phyloP scores from a whole-genome alignment of 345 rosid genomes.

The Alliaria petiolata region DNA sequence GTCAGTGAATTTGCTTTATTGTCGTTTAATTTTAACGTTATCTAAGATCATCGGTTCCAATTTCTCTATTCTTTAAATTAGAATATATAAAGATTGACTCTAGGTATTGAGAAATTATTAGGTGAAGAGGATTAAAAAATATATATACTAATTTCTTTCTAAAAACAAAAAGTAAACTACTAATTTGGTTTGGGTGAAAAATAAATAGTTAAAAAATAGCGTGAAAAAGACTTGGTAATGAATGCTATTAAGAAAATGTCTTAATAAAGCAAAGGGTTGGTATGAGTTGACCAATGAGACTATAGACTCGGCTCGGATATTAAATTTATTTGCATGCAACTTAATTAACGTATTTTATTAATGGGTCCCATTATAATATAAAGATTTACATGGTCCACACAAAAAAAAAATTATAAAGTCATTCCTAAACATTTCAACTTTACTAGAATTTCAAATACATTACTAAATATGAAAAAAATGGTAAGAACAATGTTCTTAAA shows the following conservation, averaged over 20 bases:
- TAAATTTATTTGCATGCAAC: background rate
- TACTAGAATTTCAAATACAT: background rate
- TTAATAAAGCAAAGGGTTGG: background rate
- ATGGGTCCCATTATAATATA: background rate
- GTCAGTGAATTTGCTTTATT: too few relatives aligned
- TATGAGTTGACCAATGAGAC: slow-evolving; percentile 16
- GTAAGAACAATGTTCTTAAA: background rate
- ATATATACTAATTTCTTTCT: too few relatives aligned
- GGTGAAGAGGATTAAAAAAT: too few relatives aligned
- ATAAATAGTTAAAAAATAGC: background rate
- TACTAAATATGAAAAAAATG: background rate
- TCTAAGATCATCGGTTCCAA: too few relatives aligned
- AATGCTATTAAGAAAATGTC: background rate
- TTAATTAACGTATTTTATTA: background rate
- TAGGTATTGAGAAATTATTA: too few relatives aligned
- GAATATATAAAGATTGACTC: too few relatives aligned
- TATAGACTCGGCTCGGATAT: too few relatives aligned
- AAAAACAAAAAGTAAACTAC: too few relatives aligned
- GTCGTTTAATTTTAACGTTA: too few relatives aligned
- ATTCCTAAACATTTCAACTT: background rate
- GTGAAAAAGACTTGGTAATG: background rate
- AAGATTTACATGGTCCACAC: background rate
- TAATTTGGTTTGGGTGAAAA: background rate
- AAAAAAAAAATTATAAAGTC: background rate
- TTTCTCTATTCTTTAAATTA: too few relatives aligned